Evolutionary conservation across 352 stramenopile genomes (phyloP), one percentile per base, ranked within the genome.

Genomic region (Pythium scleroteichum): DNA sequence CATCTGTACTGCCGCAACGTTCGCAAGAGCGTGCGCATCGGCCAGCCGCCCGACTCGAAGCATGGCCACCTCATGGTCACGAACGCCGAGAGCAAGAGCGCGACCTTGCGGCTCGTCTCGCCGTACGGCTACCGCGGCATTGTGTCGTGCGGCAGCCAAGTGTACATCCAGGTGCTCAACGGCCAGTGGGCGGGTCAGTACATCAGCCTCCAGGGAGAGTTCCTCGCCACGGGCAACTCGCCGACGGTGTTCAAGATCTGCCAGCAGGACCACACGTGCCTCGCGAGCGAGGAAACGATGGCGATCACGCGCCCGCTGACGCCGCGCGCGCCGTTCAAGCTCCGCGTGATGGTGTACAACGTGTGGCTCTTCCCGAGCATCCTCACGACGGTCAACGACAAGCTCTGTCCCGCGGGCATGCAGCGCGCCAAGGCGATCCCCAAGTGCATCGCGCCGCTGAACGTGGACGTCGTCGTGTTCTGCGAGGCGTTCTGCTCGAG

Each of bases 321-420:
- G 27, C 20, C 52, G 35, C 53, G 29, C 7, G n/a, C 26, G 14
- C 49, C 76, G 1, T 82, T 86, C 44, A 62, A 66, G 20, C 62
- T 91, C 19, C 78, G 81, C 7, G 66, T 88, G 20, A 78, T 86
- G 75, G 71, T 76, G 13, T 91, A 91, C 70, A 91, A 91, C 46
- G 78, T 91, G 17, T 91, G 81, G 81, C 56, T 91, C 10, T 53
- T 91, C 24, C 81, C 81, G 2, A 76, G 73, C 51, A 75, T 88
- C 19, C 68, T 88, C 23, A 76, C 71, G 20, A 84, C 67, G 1
- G 72, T 88, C 56, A 88, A 82, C 55, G 75, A 78, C 53, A 88
- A 87, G 65, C 53, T 91, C 22, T 88, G 77, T 12, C 79, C 79
- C 3, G 76, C 59, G 23, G 72, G 72, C 2, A 62, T 67, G n/a